Percentiles rank a stretch among this genome's conserved stretches.
These are phyloP conservation scores for Chalara sp. DNA, from an alignment of 2,329 filamentous ascomycete species.

Conservation along the genomic window DNA sequence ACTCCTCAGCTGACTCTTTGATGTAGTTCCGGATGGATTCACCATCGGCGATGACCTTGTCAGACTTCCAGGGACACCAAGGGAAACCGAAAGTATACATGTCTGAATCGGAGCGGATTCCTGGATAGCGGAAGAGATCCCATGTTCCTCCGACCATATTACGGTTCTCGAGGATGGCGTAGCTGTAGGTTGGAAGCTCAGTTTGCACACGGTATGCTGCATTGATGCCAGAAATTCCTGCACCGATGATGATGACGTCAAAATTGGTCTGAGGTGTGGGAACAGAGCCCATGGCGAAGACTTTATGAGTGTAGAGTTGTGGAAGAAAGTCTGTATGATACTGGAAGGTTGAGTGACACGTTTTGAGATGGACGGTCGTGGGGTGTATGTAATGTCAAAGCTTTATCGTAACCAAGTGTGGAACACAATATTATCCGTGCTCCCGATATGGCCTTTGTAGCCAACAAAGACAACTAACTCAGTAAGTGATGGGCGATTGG, in stretches of 20 bases:
- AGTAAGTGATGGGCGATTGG: too few species aligned
- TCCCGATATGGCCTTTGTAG: too few species aligned
- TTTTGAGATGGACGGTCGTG: too few species aligned
- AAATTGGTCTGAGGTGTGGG: constrained; percentile 10
- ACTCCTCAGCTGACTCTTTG: constrained; percentile 39
- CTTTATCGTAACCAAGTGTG: too few species aligned
- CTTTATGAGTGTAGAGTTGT: neutral
- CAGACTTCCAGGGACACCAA: constrained; percentile 61
- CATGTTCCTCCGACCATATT: constrained; percentile 67
- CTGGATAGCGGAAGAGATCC: constrained; percentile 71
- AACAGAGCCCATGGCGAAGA: constrained; percentile 11
- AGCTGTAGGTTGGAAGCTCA: constrained; percentile 45
- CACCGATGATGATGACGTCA: constrained; percentile 62
- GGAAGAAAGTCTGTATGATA: neutral
- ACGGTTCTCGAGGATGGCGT: constrained; percentile 63
- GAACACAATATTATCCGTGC: too few species aligned
- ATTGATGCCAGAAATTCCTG: constrained; percentile 71
- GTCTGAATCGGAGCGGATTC: constrained; percentile 59
- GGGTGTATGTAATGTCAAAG: too few species aligned
- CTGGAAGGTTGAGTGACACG: too few species aligned
- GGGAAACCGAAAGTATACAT: constrained; percentile 58
- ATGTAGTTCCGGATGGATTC: constrained; percentile 49
- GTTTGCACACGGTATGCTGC: constrained; percentile 63
- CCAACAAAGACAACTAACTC: too few species aligned
- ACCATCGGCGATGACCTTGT: constrained; percentile 44